A percentile compares a stretch with the other conserved stretches of the same genome.
phyloP scores from a whole-genome alignment of 1,284 basidiomycete species.

The Mycena citricolor region DNA sequence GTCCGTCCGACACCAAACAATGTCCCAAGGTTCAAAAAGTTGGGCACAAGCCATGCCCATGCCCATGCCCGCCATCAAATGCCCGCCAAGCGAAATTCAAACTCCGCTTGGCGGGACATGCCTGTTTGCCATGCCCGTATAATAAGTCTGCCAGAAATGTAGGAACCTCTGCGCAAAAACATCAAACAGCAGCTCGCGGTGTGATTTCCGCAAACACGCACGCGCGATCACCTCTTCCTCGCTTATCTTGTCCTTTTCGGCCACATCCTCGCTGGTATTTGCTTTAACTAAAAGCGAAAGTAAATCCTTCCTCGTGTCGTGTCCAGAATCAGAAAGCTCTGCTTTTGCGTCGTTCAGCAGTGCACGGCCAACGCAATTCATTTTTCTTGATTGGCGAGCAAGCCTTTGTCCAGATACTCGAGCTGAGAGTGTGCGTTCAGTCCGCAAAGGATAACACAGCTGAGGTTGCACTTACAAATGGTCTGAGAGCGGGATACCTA shows the following conservation, averaged over 20 bases:
- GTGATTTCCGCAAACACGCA: constrained; percentile 37
- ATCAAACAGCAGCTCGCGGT: not conserved
- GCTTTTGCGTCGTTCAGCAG: constrained; percentile 40
- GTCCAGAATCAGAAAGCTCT: constrained; percentile 26
- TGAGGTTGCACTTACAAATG: constrained; percentile 1
- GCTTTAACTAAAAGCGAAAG: constrained; percentile 38
- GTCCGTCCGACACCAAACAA: too few species aligned
- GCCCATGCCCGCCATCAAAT: too few species aligned
- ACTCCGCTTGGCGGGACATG: too few species aligned
- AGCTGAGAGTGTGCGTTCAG: too few species aligned
- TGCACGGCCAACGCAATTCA: constrained; percentile 33
- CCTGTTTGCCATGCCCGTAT: too few species aligned
- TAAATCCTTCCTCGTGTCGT: constrained; percentile 28
- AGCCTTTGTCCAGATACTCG: too few species aligned
- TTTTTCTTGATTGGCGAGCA: constrained; percentile 17
- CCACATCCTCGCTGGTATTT: constrained; percentile 43
- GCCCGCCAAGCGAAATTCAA: too few species aligned
- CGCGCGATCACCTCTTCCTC: constrained; percentile 78
- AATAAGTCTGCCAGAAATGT: too few species aligned
- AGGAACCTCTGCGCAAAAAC: constrained; percentile 52
- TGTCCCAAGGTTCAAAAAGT: too few species aligned
- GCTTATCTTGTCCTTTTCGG: constrained; percentile 57
- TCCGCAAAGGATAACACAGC: too few species aligned
- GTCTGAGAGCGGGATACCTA: constrained; percentile 40
- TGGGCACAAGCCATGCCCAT: too few species aligned